A percentile compares a stretch with the other conserved stretches of the same genome.
Conservation (phyloP, 2,329 filamentous ascomycete genomes). For the Ustulina deusta region DNA sequence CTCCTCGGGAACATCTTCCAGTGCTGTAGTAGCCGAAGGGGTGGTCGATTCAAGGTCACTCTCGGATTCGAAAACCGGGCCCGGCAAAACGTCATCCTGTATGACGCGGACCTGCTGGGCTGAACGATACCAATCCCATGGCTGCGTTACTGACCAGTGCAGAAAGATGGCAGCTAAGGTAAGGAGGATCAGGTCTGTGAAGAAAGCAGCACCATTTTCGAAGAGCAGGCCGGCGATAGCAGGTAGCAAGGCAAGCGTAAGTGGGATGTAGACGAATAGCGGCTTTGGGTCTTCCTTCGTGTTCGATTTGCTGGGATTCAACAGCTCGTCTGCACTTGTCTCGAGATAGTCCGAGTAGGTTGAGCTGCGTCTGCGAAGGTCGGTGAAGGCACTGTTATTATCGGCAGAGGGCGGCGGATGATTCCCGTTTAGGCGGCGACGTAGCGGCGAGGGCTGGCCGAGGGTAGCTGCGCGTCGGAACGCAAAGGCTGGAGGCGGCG, state of each 20-base stretch:
- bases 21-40: slow-evolving; percentile 42
- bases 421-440: slow-evolving; percentile 44
- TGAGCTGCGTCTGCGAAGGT: slow-evolving; percentile 75
- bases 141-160: slow-evolving; percentile 90
- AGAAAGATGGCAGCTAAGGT: slow-evolving; percentile 85
- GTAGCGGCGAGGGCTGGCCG: slow-evolving; percentile 50
- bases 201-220: slow-evolving; percentile 82
- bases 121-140: slow-evolving; percentile 86
- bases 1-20: slow-evolving; percentile 62
- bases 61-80: slow-evolving; percentile 60
- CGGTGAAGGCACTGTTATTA: slow-evolving; percentile 43
- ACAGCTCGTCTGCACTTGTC: slow-evolving; percentile 76
- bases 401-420: slow-evolving; percentile 36
- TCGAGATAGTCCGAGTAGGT: slow-evolving; percentile 79
- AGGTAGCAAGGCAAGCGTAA: slow-evolving; percentile 86
- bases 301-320: slow-evolving; percentile 64
- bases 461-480: slow-evolving; percentile 58
- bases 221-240: slow-evolving; percentile 88
- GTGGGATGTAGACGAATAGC: slow-evolving; percentile 81
- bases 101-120: slow-evolving; percentile 71
- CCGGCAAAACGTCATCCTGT: slow-evolving; percentile 59
- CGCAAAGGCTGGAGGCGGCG: slow-evolving; percentile 51
- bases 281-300: slow-evolving; percentile 66
- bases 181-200: slow-evolving; percentile 87
- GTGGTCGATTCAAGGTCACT: slow-evolving; percentile 54